Base-by-base conservation (phyloP, 176 grass and related monocot genomes). In the Elymus sibiricus region DNA sequence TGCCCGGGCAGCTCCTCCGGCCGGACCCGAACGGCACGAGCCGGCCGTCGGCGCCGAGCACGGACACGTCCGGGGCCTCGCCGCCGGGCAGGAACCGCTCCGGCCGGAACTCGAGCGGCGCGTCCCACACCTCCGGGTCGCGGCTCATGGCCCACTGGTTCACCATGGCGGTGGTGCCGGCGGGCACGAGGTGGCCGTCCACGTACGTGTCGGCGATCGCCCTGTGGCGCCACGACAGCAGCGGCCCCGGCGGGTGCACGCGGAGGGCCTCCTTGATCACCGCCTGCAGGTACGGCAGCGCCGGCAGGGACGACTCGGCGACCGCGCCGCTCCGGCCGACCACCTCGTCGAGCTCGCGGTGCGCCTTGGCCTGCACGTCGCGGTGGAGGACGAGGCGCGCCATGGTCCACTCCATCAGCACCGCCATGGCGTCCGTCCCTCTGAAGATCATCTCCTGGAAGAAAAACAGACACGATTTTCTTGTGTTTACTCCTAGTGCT, bases 131-230 rank as follows among this genome's bases (percentile, higher is more conserved):
- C 8, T 89, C 86, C 7, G 88, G 34, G 85, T 94, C 92, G 28
- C 85, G 90, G 72, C 88, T 87, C 73, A 97, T 94, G 13, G 95
- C 95, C 95, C 95, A 97, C 88, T 91, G 91, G 90, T 97, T 97
- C 16, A 97, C 91, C 90, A 97, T 94, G 35, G 95, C 92, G 0
- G 95, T 89, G 31, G 92, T 97, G 72, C 88, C 84, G 11, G 92
- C 92, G 4, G 95, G 95, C 11, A 97, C 68, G 59, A 92, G 82
- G 42, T 79, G 81, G 21, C 95, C 92, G 74, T 94, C 90, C 9
- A 97, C 77, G 66, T 89, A 82, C 11, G 90, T 92, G 73, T 97
- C 95, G 5, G 86, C n/a, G 1, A 89, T 94, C 0, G 92, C 92
- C 64, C 85, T 38, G 79, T 87, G 95, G 47, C 71, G 64, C 95